phyloP scores from a whole-genome alignment of 371 early-diverging fungal genomes.

The Entomophthora muscae region DNA sequence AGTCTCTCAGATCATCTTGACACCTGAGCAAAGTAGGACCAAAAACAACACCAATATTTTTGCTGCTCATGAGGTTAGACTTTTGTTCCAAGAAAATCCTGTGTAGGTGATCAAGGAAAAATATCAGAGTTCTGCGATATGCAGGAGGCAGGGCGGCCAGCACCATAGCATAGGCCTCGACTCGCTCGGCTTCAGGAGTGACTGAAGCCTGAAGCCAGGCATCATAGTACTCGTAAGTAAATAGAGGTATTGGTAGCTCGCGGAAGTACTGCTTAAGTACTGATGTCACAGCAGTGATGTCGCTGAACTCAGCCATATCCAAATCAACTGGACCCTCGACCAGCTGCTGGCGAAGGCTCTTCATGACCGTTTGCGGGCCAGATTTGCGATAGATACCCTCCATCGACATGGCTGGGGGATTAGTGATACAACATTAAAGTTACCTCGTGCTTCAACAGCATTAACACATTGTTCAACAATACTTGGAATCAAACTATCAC shows the following conservation, averaged over 20 bases:
- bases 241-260: constrained; percentile 75
- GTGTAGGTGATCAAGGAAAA: constrained; percentile 30
- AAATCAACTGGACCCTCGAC: neutral
- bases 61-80: constrained; percentile 72
- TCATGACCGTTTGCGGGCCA: constrained; percentile 46
- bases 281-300: constrained; percentile 65
- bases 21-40: constrained; percentile 78
- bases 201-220: constrained; percentile 51
- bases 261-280: constrained; percentile 89
- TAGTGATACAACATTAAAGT: constrained; percentile 9
- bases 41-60: constrained; percentile 83
- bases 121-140: constrained; percentile 34
- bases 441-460: constrained; percentile 47
- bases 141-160: constrained; percentile 24
- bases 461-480: constrained; percentile 56
- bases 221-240: constrained; percentile 60
- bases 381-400: constrained; percentile 91
- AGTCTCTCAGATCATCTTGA: constrained; percentile 38
- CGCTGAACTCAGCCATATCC: constrained; percentile 28
- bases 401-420: constrained; percentile 37
- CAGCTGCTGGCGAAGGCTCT: constrained; percentile 13
- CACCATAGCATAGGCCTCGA: constrained; percentile 16
- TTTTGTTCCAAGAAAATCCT: constrained; percentile 25
- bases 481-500: constrained; percentile 29
- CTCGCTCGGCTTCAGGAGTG: neutral